Percentiles rank a stretch among this genome's conserved stretches.
Conservation (phyloP, 768 basidiomycete genomes). For the Harrya chromipes region DNA sequence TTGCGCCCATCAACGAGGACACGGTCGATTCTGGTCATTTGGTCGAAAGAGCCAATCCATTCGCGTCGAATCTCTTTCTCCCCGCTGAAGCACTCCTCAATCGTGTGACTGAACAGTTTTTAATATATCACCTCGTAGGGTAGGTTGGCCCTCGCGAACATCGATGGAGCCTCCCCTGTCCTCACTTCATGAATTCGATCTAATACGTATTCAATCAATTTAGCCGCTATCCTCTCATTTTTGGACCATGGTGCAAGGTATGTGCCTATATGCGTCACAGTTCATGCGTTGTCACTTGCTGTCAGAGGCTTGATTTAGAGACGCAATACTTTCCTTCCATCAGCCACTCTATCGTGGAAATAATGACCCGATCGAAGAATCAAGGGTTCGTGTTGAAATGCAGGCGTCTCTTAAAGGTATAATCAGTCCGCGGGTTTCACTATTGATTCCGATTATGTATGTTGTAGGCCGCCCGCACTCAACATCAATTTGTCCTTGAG, state of each 20-base stretch:
- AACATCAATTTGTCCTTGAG: conserved; percentile 26
- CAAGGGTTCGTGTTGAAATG: conserved; percentile 44
- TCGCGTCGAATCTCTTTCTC: conserved; percentile 52
- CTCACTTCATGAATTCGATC: conserved; percentile 1
- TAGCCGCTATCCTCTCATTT: conserved; percentile 77
- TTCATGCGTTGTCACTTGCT: background rate
- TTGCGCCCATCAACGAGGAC: background rate
- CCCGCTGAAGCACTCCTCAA: conserved; percentile 53
- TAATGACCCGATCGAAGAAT: conserved; percentile 53
- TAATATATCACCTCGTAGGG: conserved; percentile 58
- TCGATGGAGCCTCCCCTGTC: no score
- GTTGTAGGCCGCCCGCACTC: conserved; percentile 22
- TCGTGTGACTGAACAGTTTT: conserved; percentile 50
- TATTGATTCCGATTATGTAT: conserved; percentile 14
- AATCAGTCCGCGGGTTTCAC: background rate
- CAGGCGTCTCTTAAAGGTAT: conserved; percentile 48
- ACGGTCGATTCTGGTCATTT: conserved; percentile 24
- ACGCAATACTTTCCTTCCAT: conserved; percentile 45
- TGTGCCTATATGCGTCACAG: conserved; percentile 13
- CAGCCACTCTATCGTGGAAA: conserved; percentile 45
- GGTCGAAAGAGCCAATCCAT: conserved; percentile 42
- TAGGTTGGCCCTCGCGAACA: no score
- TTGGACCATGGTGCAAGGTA: conserved; percentile 67
- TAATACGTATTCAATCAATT: conserved; percentile 8
- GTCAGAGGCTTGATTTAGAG: conserved; percentile 60